Conservation (phyloP, 495 filamentous ascomycete genomes). For the Penicillium goetzii region DNA sequence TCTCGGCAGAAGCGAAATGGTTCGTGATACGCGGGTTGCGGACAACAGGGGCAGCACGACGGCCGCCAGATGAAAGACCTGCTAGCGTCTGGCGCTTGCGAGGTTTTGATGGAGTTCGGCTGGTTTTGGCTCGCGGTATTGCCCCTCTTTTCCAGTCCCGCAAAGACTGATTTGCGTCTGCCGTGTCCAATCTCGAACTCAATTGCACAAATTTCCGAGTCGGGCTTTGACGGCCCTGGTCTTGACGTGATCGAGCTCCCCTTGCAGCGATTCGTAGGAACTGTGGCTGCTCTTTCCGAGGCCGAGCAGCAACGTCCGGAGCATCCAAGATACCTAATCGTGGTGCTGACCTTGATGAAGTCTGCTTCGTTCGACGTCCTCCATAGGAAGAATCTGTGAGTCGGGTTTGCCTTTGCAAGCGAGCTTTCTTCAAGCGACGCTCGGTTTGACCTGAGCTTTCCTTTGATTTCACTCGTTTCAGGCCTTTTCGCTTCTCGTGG, state of each 20-base stretch:
- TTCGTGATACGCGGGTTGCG: constrained; percentile 13
- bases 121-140: constrained; percentile 53
- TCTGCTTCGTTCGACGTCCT: constrained; percentile 33
- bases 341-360: constrained; percentile 38
- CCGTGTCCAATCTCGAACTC: constrained; percentile 70
- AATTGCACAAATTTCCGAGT: constrained; percentile 73
- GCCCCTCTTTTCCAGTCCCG: constrained; percentile 76
- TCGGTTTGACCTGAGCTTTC: constrained; percentile 16
- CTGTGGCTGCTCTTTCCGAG: constrained; percentile 52
- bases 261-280: constrained; percentile 83
- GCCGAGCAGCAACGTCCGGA: constrained; percentile 43
- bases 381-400: constrained; percentile 41
- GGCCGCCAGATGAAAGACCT: constrained; percentile 23
- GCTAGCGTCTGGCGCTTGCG: constrained; percentile 28
- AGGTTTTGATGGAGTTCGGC: constrained; percentile 27
- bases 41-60: constrained; percentile 15
- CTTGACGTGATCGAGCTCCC: constrained; percentile 60
- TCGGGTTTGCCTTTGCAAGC: constrained; percentile 37
- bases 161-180: constrained; percentile 70
- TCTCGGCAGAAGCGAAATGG: constrained; percentile 5
- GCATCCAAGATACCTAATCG: constrained; percentile 75
- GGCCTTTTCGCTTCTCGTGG: constrained; percentile 39
- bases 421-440: constrained; percentile 32
- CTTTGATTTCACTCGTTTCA: constrained; percentile 42
- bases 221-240: constrained; percentile 75